Conservation (phyloP, 2,329 filamentous ascomycete species). For the Hypoxylon sp. region DNA sequence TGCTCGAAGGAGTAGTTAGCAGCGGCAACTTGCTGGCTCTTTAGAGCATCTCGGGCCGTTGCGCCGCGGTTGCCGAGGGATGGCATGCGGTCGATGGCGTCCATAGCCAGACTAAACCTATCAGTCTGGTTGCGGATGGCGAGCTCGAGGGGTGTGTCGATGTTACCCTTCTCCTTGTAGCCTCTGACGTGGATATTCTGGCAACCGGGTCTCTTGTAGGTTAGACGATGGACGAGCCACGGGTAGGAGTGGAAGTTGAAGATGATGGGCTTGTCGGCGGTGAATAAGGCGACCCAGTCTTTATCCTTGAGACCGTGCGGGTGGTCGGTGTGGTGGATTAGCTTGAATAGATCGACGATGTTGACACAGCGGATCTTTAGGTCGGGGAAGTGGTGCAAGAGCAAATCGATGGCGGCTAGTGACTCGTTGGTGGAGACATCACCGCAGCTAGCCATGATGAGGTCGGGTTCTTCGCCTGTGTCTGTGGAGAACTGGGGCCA, state of each 20-base stretch:
- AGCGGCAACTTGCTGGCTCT: conserved; percentile 75
- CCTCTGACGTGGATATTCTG: conserved; percentile 80
- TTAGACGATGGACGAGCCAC: conserved; percentile 82
- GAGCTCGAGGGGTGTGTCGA: conserved; percentile 83
- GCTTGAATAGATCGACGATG: conserved; percentile 84
- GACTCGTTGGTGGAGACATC: conserved; percentile 82
- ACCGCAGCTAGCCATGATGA: conserved; percentile 83
- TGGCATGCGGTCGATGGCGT: conserved; percentile 79
- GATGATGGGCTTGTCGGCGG: conserved; percentile 77
- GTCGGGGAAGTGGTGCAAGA: conserved; percentile 78
- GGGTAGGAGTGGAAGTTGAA: conserved; percentile 91
- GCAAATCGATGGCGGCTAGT: conserved; percentile 79
- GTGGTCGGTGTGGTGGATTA: conserved; percentile 78
- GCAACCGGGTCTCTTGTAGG: conserved; percentile 80
- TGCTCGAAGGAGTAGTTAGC: conserved; percentile 76
- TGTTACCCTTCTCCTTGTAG: conserved; percentile 88
- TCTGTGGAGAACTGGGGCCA: conserved; percentile 85
- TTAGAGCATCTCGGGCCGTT: conserved; percentile 73
- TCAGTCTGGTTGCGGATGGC: conserved; percentile 84
- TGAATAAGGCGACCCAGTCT: conserved; percentile 80
- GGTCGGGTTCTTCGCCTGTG: conserved; percentile 75
- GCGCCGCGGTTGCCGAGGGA: conserved; percentile 74
- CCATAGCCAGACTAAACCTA: conserved; percentile 81
- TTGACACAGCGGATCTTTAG: conserved; percentile 86
- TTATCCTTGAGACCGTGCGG: conserved; percentile 78